A percentile compares a stretch with the other conserved stretches of the same genome.
These are phyloP conservation scores for Clarireedia paspali DNA, from an alignment of 2,329 filamentous ascomycete genomes.

Conservation along the genomic window DNA sequence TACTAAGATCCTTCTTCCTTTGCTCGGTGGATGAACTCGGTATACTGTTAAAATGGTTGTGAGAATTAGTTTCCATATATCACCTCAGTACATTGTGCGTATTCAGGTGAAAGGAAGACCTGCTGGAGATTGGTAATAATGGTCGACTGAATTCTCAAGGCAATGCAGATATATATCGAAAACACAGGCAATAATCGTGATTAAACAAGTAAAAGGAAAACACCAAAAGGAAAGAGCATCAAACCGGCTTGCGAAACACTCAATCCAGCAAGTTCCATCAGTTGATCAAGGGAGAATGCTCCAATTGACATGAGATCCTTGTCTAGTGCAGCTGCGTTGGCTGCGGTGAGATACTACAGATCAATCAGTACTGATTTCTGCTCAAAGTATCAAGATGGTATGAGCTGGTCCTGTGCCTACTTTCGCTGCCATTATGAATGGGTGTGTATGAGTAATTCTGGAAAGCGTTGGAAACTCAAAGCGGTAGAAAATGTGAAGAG, in stretches of 20 bases:
- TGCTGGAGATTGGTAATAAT: background rate
- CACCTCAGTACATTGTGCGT: no score
- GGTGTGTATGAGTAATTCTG: background rate
- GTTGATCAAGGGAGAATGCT: constrained; percentile 88
- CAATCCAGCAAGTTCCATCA: constrained; percentile 94
- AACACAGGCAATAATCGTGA: background rate
- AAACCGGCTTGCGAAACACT: constrained; percentile 84
- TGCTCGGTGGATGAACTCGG: constrained; percentile 67
- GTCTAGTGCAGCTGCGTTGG: constrained; percentile 82
- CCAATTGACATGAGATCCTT: constrained; percentile 85
- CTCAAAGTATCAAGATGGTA: no score
- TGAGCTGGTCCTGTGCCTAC: background rate
- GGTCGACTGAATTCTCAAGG: no score
- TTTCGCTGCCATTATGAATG: constrained; percentile 5
- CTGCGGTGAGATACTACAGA: constrained; percentile 70
- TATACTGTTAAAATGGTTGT: constrained; percentile 51
- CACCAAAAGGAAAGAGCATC: constrained; percentile 18
- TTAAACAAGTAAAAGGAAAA: background rate
- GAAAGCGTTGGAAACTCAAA: background rate
- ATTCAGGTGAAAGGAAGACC: background rate
- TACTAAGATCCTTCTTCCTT: constrained; percentile 68
- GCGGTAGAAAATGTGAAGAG: no score
- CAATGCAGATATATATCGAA: background rate
- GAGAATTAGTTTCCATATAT: background rate
- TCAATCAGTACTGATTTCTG: background rate